phyloP scores from a whole-genome alignment of 176 grass and related monocot genomes.

The Triticum turgidum region DNA sequence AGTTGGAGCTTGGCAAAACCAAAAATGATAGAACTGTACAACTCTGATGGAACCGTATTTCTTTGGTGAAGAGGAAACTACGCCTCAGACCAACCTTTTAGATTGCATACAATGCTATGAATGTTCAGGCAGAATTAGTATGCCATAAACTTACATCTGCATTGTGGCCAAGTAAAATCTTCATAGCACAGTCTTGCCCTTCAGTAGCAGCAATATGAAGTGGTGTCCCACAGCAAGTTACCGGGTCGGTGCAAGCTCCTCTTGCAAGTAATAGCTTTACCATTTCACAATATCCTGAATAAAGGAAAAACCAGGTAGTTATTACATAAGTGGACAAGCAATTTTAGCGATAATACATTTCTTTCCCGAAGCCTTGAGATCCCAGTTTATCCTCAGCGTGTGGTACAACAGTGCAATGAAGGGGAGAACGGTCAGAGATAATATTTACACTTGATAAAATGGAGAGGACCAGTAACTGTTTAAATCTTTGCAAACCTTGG shows the following conservation, averaged over 20 bases:
- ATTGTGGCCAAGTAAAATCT: slow-evolving; percentile 35
- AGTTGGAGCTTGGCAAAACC: not conserved
- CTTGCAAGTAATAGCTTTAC: slow-evolving; percentile 28
- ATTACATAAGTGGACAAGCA: not conserved
- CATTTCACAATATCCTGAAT: slow-evolving; percentile 24
- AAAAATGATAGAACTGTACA: not conserved
- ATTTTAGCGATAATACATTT: not conserved
- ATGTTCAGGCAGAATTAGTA: not conserved
- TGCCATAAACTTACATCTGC: slow-evolving; percentile 32
- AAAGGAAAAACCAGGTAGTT: not conserved
- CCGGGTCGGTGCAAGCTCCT: slow-evolving; percentile 27
- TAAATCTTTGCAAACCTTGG: not conserved
- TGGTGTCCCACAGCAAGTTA: slow-evolving; percentile 33
- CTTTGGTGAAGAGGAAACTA: not conserved
- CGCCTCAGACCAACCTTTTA: not conserved
- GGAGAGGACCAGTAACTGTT: not conserved
- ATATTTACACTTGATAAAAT: not conserved
- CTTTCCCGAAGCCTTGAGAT: not conserved
- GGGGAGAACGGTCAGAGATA: not conserved
- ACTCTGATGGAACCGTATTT: not conserved
- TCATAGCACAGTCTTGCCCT: slow-evolving; percentile 12
- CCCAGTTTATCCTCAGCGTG: not conserved
- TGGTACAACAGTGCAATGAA: not conserved
- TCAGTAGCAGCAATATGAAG: slow-evolving; percentile 31
- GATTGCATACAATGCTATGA: not conserved